Evolutionary conservation across 352 stramenopile genomes (phyloP).

Genomic region (Globisporangium irregulare): DNA sequence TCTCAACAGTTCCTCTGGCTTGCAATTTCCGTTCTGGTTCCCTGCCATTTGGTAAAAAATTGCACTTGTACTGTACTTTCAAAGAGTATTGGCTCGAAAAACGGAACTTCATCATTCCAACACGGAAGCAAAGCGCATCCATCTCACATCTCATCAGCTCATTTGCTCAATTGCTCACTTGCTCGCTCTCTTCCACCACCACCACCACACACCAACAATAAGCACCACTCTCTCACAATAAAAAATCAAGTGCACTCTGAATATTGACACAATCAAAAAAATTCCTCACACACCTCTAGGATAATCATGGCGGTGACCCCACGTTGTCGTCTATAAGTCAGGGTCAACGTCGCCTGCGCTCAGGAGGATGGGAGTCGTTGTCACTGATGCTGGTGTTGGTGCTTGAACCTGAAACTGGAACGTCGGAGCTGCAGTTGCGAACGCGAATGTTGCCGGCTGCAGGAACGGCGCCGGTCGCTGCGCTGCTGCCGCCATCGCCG

Average conservation of each 20-base stretch:
- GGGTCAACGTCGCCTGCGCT: slow-evolving; percentile 43
- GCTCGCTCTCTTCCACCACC: background rate
- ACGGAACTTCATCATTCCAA: background rate
- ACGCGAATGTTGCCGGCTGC: slow-evolving; percentile 72
- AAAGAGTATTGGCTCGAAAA: background rate
- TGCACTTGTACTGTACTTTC: background rate
- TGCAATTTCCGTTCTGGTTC: slow-evolving; percentile 3
- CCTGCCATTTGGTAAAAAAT: slow-evolving; percentile 3
- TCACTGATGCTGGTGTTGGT: slow-evolving; percentile 6
- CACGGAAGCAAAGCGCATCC: background rate
- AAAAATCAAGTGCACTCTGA: background rate
- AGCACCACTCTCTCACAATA: background rate
- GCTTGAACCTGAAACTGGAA: slow-evolving; percentile 21
- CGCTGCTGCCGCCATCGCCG: slow-evolving; percentile 14
- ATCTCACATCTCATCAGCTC: slow-evolving; percentile 1
- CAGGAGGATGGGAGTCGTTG: background rate
- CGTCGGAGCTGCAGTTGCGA: slow-evolving; percentile 24
- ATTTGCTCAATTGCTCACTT: background rate
- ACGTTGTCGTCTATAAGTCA: slow-evolving; percentile 30
- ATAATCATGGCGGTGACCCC: background rate
- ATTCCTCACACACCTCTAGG: background rate
- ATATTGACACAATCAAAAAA: background rate
- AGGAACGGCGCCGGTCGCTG: slow-evolving; percentile 37
- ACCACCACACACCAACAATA: background rate
- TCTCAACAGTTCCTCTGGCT: background rate